phyloP scores from a whole-genome alignment of 331 rosid species.

The Malus hybrid region DNA sequence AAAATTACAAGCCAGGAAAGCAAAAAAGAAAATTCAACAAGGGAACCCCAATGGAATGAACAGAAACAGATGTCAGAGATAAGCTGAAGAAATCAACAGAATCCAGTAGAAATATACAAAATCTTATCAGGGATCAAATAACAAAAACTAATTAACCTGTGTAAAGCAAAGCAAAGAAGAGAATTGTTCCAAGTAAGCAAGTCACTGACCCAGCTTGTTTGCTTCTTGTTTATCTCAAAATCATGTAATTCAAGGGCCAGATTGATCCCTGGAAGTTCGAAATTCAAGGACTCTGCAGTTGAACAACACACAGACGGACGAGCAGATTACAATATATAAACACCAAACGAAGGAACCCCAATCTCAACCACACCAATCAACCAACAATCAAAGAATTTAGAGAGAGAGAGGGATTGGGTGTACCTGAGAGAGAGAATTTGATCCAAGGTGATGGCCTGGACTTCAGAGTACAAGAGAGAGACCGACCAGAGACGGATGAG shows the following conservation, averaged over 20 bases:
- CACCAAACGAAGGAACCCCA: background rate
- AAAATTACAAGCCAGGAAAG: too few species aligned
- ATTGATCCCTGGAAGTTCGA: background rate
- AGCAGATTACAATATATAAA: background rate
- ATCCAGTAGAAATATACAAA: background rate
- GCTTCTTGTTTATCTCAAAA: background rate
- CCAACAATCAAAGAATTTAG: background rate
- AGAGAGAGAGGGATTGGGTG: too few species aligned
- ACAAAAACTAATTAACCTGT: background rate
- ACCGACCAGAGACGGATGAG: too few species aligned
- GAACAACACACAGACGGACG: background rate
- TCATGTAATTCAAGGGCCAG: background rate
- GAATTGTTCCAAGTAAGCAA: background rate
- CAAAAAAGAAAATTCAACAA: background rate
- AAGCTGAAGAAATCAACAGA: too few species aligned
- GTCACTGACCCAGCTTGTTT: background rate
- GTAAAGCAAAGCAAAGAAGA: too few species aligned
- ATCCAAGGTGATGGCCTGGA: too few species aligned
- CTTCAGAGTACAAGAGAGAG: too few species aligned
- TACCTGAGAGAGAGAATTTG: too few species aligned
- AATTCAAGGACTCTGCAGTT: background rate
- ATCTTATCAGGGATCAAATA: background rate
- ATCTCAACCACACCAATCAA: background rate
- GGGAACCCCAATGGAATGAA: background rate
- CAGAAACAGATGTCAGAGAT: too few species aligned